Percentiles rank a stretch among this genome's conserved stretches.
phyloP scores from a whole-genome alignment of 2,329 filamentous ascomycete species.

The Arthrobotrys conoides region DNA sequence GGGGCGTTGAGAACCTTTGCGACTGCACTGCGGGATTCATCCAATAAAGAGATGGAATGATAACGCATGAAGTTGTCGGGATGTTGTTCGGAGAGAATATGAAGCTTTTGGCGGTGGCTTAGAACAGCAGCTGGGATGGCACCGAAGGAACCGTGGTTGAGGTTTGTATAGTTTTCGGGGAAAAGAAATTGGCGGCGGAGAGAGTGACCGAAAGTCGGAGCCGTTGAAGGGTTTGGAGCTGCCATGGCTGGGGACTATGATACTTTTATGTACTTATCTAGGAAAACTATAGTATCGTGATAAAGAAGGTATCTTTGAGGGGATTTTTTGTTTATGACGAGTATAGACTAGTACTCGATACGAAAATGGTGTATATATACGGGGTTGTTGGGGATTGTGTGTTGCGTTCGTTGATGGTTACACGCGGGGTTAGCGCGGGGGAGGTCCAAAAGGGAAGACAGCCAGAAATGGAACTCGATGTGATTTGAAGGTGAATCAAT shows the following conservation, averaged over 20 bases:
- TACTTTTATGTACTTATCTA: not conserved
- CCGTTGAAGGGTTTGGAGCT: not conserved
- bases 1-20: slow-evolving; percentile 78
- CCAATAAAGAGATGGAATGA: slow-evolving; percentile 75
- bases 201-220: slow-evolving; percentile 44
- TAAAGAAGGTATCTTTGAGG: not conserved
- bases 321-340: not conserved
- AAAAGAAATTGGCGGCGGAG: slow-evolving; percentile 55
- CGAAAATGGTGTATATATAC: not conserved
- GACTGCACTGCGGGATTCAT: slow-evolving; percentile 76
- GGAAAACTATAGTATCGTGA: no score
- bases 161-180: slow-evolving; percentile 52
- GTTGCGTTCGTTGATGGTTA: slow-evolving; percentile 47
- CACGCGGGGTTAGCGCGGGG: slow-evolving; percentile 42
- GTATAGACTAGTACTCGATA: not conserved
- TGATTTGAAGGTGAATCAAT: not conserved
- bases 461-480: slow-evolving; percentile 20
- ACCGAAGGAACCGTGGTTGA: slow-evolving; percentile 78
- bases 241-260: slow-evolving; percentile 1
- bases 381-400: slow-evolving; percentile 43
- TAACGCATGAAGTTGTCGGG: slow-evolving; percentile 85
- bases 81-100: slow-evolving; percentile 76
- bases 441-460: slow-evolving; percentile 28
- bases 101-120: slow-evolving; percentile 74
- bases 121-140: slow-evolving; percentile 77